These are phyloP conservation scores for Blepharisma japonicum DNA, from an alignment of 73 alveolate genomes.

Conservation along the genomic window DNA sequence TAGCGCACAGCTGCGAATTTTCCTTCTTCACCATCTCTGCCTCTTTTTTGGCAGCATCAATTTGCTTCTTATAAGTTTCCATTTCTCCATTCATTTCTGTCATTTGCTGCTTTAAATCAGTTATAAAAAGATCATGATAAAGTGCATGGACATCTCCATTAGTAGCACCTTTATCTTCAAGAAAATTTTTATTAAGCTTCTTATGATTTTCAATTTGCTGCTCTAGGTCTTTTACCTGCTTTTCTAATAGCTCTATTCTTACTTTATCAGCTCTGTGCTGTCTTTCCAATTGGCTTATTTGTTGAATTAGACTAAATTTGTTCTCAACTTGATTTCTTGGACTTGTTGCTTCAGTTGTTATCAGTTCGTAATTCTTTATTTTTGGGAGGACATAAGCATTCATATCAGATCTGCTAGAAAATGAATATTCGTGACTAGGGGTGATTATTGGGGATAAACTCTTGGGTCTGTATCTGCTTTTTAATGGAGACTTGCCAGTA, in stretches of 20 bases:
- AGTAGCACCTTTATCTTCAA: not conserved
- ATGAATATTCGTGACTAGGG: not conserved
- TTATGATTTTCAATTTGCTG: not conserved
- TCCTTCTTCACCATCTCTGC: conserved; percentile 51
- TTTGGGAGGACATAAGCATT: conserved; percentile 12
- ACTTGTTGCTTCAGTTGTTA: not conserved
- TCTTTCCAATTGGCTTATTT: not conserved
- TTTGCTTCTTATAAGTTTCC: conserved; percentile 50
- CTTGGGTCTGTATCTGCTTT: not conserved
- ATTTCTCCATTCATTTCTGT: conserved; percentile 54
- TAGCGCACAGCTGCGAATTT: conserved; percentile 54
- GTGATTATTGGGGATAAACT: conserved; percentile 26
- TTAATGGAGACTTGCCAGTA: not conserved
- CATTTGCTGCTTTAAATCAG: conserved; percentile 63
- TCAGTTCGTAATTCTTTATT: not conserved
- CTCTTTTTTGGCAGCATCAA: conserved; percentile 52
- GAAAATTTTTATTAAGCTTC: conserved; percentile 2
- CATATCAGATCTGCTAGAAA: not conserved
- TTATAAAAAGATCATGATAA: conserved; percentile 61
- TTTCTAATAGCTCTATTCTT: conserved; percentile 21
- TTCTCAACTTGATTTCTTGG: not conserved
- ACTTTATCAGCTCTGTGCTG: conserved; percentile 4
- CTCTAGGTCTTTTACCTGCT: conserved; percentile 9
- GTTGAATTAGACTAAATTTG: not conserved
- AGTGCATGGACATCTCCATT: conserved; percentile 63